phyloP scores from a whole-genome alignment of 2,329 filamentous ascomycete species.

The Diaporthe amygdali region DNA sequence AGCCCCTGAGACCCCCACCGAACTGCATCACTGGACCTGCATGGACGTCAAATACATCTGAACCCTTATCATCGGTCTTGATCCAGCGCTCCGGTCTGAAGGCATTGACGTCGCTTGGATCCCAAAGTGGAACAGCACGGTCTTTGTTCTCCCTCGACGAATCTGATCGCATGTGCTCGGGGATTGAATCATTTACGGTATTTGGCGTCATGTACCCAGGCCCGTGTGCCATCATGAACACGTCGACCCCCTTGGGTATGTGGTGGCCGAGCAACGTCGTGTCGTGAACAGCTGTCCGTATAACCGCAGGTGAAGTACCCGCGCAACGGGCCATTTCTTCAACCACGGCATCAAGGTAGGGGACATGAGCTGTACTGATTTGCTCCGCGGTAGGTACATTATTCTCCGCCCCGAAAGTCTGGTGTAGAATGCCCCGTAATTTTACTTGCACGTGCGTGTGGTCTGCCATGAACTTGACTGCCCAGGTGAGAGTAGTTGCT shows the following conservation, averaged over 20 bases:
- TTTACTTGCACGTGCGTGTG: slow-evolving; percentile 43
- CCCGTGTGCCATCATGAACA: slow-evolving; percentile 46
- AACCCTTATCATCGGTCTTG: neutral
- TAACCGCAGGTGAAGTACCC: slow-evolving; percentile 49
- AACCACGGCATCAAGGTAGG: slow-evolving; percentile 51
- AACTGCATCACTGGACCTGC: slow-evolving; percentile 33
- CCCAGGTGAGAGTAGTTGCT: slow-evolving; percentile 48
- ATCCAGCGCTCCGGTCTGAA: slow-evolving; percentile 22
- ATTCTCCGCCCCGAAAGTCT: slow-evolving; percentile 41
- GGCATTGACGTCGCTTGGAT: neutral
- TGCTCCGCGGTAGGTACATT: slow-evolving; percentile 33
- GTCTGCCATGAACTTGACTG: slow-evolving; percentile 44
- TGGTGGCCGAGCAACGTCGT: slow-evolving; percentile 44
- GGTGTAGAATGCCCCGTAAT: slow-evolving; percentile 44
- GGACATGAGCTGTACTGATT: slow-evolving; percentile 42
- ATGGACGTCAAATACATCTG: slow-evolving; percentile 28
- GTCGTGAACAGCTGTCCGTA: slow-evolving; percentile 44
- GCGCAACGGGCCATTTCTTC: slow-evolving; percentile 50
- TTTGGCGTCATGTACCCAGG: slow-evolving; percentile 5
- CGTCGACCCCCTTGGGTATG: slow-evolving; percentile 46
- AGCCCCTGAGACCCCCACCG: slow-evolving; percentile 31
- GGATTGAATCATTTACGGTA: neutral
- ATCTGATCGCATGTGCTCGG: neutral
- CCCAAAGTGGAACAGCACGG: neutral
- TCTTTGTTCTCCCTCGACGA: neutral